Evolutionary conservation across 176 grass and related monocot species (phyloP).

Genomic region (Carex myosuroides): DNA sequence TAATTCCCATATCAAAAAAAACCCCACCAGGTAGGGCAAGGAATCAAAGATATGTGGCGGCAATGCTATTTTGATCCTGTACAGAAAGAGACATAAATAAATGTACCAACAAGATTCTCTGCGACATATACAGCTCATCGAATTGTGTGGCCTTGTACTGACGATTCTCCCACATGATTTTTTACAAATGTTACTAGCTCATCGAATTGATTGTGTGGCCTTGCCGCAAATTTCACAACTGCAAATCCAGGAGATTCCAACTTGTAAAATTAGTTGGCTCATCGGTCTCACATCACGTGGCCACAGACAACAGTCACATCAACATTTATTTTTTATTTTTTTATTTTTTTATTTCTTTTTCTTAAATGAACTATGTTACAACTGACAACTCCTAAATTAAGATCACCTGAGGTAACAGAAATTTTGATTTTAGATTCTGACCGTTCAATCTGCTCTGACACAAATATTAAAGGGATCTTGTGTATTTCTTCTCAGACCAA

Average conservation of each 20-base stretch:
- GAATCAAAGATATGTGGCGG: neutral
- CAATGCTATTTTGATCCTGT: neutral
- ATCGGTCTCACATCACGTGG: neutral
- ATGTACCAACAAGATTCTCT: neutral
- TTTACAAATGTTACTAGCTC: neutral
- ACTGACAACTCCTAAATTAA: too few relatives aligned
- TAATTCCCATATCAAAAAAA: neutral
- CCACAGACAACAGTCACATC: neutral
- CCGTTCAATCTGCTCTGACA: too few relatives aligned
- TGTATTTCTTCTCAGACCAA: too few relatives aligned
- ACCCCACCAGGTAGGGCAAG: neutral
- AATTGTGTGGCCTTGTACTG: neutral
- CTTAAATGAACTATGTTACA: neutral
- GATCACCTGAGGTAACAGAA: too few relatives aligned
- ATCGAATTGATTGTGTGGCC: neutral
- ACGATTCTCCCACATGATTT: neutral
- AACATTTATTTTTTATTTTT: neutral
- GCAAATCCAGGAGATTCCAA: neutral
- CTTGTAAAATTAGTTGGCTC: neutral
- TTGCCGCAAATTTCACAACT: neutral
- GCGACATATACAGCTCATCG: neutral
- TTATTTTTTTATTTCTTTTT: neutral
- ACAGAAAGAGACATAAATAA: neutral
- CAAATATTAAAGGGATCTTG: too few relatives aligned
- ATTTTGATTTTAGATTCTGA: too few relatives aligned